Conservation (phyloP, 805 yeast species). For the Metschnikowia peoriensis region DNA sequence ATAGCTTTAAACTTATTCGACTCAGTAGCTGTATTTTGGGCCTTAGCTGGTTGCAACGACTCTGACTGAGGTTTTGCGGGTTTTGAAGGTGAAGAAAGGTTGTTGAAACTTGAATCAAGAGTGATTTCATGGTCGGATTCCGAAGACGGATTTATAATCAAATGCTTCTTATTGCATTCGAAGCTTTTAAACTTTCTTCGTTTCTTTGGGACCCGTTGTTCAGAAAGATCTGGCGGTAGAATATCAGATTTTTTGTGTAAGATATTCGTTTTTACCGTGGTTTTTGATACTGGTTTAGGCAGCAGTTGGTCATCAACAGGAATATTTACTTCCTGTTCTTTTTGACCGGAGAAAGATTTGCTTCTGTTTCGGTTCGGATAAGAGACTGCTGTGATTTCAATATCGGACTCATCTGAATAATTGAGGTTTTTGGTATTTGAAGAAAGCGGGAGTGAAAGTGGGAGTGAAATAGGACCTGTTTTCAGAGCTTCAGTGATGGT, state of each 20-base stretch:
- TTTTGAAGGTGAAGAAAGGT: not conserved
- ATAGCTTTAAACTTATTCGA: not conserved
- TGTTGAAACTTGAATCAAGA: not conserved
- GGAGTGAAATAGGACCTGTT: too few relatives aligned
- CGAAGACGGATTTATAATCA: conserved; percentile 21
- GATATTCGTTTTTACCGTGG: not conserved
- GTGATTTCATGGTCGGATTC: conserved; percentile 13
- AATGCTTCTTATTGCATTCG: conserved; percentile 6
- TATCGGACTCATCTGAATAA: not conserved
- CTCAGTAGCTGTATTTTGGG: not conserved
- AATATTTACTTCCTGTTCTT: too few relatives aligned
- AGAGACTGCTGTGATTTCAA: not conserved
- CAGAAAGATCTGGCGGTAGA: not conserved
- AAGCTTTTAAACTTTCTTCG: conserved; percentile 5
- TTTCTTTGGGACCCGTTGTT: not conserved
- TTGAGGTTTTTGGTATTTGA: too few relatives aligned
- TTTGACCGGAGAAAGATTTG: not conserved
- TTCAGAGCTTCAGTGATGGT: too few relatives aligned
- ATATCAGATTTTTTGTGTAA: not conserved
- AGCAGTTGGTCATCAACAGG: not conserved
- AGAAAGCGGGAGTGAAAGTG: too few relatives aligned
- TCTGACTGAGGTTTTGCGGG: not conserved
- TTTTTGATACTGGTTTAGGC: not conserved
- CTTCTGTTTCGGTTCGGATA: not conserved
- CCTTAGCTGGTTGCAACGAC: not conserved